Evolutionary conservation across 805 yeast genomes (phyloP).

Genomic region (Danielia oregonensis): DNA sequence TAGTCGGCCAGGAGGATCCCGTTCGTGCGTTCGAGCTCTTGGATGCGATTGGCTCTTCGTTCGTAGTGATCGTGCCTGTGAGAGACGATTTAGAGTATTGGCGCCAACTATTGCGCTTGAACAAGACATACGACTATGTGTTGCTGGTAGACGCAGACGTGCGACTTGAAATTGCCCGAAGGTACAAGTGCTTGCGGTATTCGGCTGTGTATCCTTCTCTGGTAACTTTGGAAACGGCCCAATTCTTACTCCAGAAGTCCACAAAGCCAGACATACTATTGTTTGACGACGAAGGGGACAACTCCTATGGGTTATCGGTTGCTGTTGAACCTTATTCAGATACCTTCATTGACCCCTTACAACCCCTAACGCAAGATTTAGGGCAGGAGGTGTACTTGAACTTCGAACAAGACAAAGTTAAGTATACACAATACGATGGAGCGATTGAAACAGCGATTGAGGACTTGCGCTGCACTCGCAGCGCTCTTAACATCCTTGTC

Average conservation of each 20-base stretch:
- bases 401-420: conserved; percentile 68
- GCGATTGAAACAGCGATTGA: conserved; percentile 60
- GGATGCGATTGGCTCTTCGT: no score
- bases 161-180: not conserved
- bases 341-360: conserved; percentile 51
- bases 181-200: conserved; percentile 10
- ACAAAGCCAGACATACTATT: not conserved
- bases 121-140: not conserved
- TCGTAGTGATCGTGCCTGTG: conserved; percentile 4
- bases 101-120: conserved; percentile 1
- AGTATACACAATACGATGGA: conserved; percentile 63
- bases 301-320: no score
- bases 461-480: conserved; percentile 11
- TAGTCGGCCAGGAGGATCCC: no score
- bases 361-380: conserved; percentile 62
- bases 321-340: conserved; percentile 4
- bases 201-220: conserved; percentile 4
- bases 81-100: conserved; percentile 1
- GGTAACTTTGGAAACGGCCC: not conserved
- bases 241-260: not conserved
- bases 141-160: not conserved
- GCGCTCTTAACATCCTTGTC: conserved; percentile 41
- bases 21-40: no score
- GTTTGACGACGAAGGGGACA: not conserved
- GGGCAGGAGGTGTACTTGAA: conserved; percentile 57